A percentile compares a stretch with the other conserved stretches of the same genome.
Evolutionary conservation across 2,329 filamentous ascomycete species (phyloP).

Genomic region (Dactylellina cionopaga): DNA sequence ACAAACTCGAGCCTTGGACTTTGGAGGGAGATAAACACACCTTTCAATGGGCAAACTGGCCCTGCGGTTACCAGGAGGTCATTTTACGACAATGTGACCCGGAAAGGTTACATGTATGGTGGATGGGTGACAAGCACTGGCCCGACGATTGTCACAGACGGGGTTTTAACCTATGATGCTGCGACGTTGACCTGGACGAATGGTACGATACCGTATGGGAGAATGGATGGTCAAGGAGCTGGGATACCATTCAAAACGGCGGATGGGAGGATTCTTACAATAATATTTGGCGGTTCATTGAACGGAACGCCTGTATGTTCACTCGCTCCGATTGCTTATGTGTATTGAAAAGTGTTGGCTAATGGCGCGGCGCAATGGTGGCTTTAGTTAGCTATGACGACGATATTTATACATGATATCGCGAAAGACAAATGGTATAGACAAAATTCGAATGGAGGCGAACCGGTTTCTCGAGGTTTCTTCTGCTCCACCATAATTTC

Average conservation of each 20-base stretch:
- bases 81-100: slow-evolving; percentile 33
- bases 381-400: slow-evolving; percentile 30
- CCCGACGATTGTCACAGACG: slow-evolving; percentile 15
- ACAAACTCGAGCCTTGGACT: slow-evolving; percentile 19
- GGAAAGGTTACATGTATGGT: slow-evolving; percentile 42
- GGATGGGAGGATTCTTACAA: slow-evolving; percentile 20
- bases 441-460: slow-evolving; percentile 28
- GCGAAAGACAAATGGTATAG: slow-evolving; percentile 35
- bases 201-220: slow-evolving; percentile 25
- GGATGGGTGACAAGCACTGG: slow-evolving; percentile 21
- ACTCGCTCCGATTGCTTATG: neutral
- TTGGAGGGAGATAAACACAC: slow-evolving; percentile 33
- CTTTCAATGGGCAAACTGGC: slow-evolving; percentile 32
- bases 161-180: slow-evolving; percentile 28
- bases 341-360: neutral
- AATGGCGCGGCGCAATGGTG: neutral
- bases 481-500: slow-evolving; percentile 38
- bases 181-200: slow-evolving; percentile 26
- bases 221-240: slow-evolving; percentile 38
- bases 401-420: slow-evolving; percentile 34
- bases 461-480: slow-evolving; percentile 5
- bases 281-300: slow-evolving; percentile 33
- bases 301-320: slow-evolving; percentile 34
- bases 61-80: slow-evolving; percentile 31
- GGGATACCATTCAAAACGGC: slow-evolving; percentile 22